phyloP scores from a whole-genome alignment of 2,329 filamentous ascomycete genomes.

The Calonectria pauciramosa region DNA sequence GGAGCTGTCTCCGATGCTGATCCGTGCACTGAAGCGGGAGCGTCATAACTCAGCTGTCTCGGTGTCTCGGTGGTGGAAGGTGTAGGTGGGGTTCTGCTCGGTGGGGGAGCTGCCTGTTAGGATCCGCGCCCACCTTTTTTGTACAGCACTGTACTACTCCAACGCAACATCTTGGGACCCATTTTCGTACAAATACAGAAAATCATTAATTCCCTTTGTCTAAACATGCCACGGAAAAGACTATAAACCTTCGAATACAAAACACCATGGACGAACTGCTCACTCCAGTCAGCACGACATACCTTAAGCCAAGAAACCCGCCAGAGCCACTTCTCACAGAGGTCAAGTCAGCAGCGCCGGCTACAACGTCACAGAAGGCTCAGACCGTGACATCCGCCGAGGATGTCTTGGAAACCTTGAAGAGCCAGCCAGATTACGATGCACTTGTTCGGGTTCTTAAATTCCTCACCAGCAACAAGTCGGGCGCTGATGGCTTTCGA shows the following conservation, averaged over 20 bases:
- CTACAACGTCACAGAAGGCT: constrained; percentile 5
- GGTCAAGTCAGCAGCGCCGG: constrained; percentile 43
- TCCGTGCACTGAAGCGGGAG: constrained; percentile 40
- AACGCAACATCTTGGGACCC: background rate
- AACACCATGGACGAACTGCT: constrained; percentile 69
- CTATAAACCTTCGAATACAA: background rate
- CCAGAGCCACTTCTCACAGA: constrained; percentile 56
- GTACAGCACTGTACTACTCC: background rate
- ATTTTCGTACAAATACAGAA: background rate
- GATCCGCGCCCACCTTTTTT: constrained; percentile 1
- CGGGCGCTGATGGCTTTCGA: constrained; percentile 37
- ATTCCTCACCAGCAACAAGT: constrained; percentile 59
- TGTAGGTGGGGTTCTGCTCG: constrained; percentile 50
- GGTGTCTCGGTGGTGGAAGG: constrained; percentile 48
- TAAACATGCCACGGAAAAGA: background rate
- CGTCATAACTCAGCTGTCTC: constrained; percentile 32
- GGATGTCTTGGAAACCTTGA: constrained; percentile 72
- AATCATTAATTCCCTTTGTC: background rate
- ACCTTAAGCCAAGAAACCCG: constrained; percentile 55
- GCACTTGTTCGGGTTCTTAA: constrained; percentile 65
- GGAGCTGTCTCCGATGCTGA: constrained; percentile 17
- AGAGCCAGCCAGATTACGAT: constrained; percentile 72
- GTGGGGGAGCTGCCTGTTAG: constrained; percentile 24
- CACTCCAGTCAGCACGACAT: constrained; percentile 66
- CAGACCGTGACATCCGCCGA: constrained; percentile 51